Evolutionary conservation across 2,329 filamentous ascomycete species (phyloP).

Genomic region (Aspergillus latus): DNA sequence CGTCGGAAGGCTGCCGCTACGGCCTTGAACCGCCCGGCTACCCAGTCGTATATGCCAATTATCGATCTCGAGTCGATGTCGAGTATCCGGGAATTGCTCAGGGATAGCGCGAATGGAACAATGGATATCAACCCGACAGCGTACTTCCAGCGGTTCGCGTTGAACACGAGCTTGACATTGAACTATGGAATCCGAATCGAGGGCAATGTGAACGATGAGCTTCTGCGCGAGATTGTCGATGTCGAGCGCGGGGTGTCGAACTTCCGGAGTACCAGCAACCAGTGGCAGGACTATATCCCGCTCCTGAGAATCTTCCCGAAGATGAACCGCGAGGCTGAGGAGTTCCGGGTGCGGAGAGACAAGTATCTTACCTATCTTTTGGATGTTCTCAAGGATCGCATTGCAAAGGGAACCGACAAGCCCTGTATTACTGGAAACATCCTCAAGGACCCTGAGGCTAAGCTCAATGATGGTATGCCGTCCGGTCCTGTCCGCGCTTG

Average conservation of each 20-base stretch:
- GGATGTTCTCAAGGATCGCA: conserved; percentile 60
- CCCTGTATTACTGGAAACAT: conserved; percentile 71
- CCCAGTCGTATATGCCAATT: conserved; percentile 78
- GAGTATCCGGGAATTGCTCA: conserved; percentile 70
- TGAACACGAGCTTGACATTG: conserved; percentile 74
- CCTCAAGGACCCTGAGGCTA: conserved; percentile 67
- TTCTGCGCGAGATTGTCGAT: conserved; percentile 71
- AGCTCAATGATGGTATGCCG: conserved; percentile 62
- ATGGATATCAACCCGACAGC: conserved; percentile 68
- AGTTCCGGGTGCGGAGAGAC: conserved; percentile 68
- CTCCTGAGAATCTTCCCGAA: conserved; percentile 65
- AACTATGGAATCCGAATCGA: conserved; percentile 78
- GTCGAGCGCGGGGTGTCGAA: conserved; percentile 76
- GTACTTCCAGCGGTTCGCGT: conserved; percentile 72
- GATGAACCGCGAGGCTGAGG: conserved; percentile 61
- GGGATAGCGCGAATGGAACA: conserved; percentile 62
- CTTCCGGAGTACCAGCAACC: conserved; percentile 75
- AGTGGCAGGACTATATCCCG: conserved; percentile 84
- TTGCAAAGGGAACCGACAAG: conserved; percentile 63
- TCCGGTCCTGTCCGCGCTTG: conserved; percentile 19
- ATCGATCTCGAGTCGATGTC: conserved; percentile 73
- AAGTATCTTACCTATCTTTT: conserved; percentile 63
- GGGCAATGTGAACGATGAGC: conserved; percentile 64
- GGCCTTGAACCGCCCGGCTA: conserved; percentile 71
- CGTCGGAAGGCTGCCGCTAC: conserved; percentile 76